Base-by-base conservation (phyloP, 768 basidiomycete species). In the Suillus subaureus region DNA sequence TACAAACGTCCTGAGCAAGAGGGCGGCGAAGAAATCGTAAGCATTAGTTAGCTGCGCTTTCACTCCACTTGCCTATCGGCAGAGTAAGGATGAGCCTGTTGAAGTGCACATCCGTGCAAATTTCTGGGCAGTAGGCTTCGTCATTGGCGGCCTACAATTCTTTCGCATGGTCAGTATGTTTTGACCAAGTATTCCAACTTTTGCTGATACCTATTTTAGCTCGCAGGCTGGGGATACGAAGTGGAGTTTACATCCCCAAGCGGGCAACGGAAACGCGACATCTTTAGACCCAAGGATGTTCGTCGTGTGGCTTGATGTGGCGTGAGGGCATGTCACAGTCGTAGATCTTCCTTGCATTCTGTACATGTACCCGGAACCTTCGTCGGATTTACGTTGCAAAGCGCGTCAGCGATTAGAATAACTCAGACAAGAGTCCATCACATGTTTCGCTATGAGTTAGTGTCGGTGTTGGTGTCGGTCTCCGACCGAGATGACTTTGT, bases 101-200 rank as follows among this genome's bases (percentile, higher is more conserved):
- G 67, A 69, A 45, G 75, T 75, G 15, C 72, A 70, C 35, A 69
- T 79, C 56, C 61, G 67, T 21, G 68, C 69, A 6, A 71, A 80
- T 52, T 62, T 72, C 6, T 79, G 78, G 78, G 75, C 75, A n/a
- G 65, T 77, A 28, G 77, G 77, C 6, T 49, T 79, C 33, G 60
- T 79, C 26, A 68, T 79, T 33, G 54, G 11, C 6, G 3, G 18
- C 2, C 26, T 60, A 21, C n/a, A 28, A 13, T 40, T 60, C 1
- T 18, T 28, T 28, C 26, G 39, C 4, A 4, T 21, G 39, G 26
- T 28, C 11, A 42, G 18, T 28, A 28, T 12, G 18, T 28, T 21
- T 21, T 40, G 11, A 40, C 16, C 9, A 23, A 16, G 57, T 58
- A 40, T 40, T 9, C 4, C 26, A 9, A 39, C 26, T 15, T 39